These are phyloP conservation scores for Umbelopsis ramanniana DNA, from an alignment of 192 early-diverging fungal genomes.

Conservation along the genomic window DNA sequence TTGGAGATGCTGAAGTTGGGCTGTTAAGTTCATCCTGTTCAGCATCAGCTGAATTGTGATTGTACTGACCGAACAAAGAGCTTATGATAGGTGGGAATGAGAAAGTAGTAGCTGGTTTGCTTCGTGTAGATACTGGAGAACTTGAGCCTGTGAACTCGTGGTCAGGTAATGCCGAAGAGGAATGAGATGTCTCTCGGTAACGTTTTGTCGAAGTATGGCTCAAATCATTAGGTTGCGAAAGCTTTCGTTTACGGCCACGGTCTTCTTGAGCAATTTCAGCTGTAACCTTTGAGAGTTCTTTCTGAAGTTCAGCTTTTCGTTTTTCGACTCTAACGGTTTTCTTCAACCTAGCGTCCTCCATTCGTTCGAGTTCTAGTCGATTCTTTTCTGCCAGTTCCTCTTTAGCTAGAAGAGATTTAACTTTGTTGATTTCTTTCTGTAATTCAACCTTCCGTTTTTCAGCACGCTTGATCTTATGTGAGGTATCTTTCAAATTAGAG, in stretches of 20 bases:
- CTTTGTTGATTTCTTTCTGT: not conserved
- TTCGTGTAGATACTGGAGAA: too few species aligned
- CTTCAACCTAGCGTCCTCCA: not conserved
- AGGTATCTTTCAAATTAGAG: not conserved
- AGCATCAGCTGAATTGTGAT: too few species aligned
- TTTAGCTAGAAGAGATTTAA: not conserved
- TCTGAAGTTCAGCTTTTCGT: not conserved
- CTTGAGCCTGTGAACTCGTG: not conserved
- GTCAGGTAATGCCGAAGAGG: not conserved
- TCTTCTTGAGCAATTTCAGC: not conserved
- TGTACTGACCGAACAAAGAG: not conserved
- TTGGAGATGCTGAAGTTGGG: too few species aligned
- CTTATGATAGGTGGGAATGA: not conserved
- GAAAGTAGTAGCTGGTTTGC: not conserved
- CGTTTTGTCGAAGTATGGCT: too few species aligned
- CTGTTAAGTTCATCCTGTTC: too few species aligned
- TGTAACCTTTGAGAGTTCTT: not conserved
- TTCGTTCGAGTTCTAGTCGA: not conserved
- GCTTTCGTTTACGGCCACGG: not conserved
- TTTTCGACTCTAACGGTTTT: not conserved
- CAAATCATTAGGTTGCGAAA: too few species aligned
- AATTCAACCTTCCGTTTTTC: constrained; percentile 1
- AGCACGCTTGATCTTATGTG: not conserved
- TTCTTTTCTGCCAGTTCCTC: not conserved
- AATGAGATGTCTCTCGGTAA: not conserved